These are phyloP conservation scores for Coemansia aciculifera DNA, from an alignment of 192 early-diverging fungal species.

Conservation along the genomic window DNA sequence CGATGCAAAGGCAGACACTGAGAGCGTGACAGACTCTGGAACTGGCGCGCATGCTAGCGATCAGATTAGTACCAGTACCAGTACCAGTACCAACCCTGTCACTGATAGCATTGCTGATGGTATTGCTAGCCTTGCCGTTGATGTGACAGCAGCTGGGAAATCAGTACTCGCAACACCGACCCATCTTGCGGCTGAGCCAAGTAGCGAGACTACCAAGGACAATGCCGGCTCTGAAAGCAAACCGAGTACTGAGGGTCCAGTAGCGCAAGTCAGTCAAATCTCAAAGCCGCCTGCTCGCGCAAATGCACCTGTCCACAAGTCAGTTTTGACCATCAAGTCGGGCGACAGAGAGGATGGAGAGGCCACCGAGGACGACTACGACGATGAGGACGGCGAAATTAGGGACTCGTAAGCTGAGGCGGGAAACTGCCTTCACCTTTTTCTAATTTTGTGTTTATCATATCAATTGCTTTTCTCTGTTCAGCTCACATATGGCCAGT, in stretches of 20 bases:
- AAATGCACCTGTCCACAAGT: slow-evolving; percentile 6
- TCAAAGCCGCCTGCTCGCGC: slow-evolving; percentile 1
- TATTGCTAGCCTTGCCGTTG: background rate
- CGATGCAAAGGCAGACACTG: background rate
- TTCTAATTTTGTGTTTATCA: background rate
- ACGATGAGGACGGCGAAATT: slow-evolving; percentile 54
- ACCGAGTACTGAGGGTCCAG: background rate
- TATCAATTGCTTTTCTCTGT: background rate
- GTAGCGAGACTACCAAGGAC: background rate
- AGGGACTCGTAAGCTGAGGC: slow-evolving; percentile 18
- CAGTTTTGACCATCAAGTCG: slow-evolving; percentile 7
- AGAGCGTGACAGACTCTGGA: background rate
- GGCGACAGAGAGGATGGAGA: slow-evolving; percentile 46
- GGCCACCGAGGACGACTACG: slow-evolving; percentile 49
- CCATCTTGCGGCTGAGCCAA: background rate
- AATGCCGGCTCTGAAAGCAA: background rate
- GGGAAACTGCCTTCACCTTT: background rate
- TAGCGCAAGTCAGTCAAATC: background rate
- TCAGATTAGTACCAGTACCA: background rate
- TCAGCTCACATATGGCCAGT: too few relatives aligned
- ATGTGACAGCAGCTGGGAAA: background rate
- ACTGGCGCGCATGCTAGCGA: background rate
- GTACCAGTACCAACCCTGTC: background rate
- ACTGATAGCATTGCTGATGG: background rate
- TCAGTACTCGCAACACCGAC: background rate